Percentiles rank a stretch among this genome's conserved stretches.
Evolutionary conservation across 1,284 basidiomycete genomes (phyloP).

Genomic region (Porodaedalea pini): DNA sequence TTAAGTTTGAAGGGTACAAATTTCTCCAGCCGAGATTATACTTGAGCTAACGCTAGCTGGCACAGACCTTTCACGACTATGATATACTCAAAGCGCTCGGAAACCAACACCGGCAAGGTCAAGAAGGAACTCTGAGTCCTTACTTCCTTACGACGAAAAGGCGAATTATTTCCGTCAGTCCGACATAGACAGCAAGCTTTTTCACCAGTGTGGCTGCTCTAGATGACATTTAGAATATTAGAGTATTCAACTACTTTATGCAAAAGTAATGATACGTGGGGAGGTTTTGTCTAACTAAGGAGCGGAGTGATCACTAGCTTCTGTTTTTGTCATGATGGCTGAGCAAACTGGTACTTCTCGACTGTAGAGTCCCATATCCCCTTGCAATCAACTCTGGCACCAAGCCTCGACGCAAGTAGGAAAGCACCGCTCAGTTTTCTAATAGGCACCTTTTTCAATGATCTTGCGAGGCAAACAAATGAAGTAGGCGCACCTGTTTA

Average conservation of each 20-base stretch:
- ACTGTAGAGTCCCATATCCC: conserved; percentile 70
- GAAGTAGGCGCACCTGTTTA: conserved; percentile 64
- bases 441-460: neutral
- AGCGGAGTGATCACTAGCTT: neutral
- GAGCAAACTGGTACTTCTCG: conserved; percentile 27
- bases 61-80: conserved; percentile 75
- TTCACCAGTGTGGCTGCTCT: neutral
- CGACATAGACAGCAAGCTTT: neutral
- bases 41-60: neutral
- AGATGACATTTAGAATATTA: conserved; percentile 10
- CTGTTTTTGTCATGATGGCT: neutral
- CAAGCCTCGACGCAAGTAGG: conserved; percentile 81
- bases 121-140: conserved; percentile 34
- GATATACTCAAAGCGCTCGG: conserved; percentile 67
- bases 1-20: conserved; percentile 79
- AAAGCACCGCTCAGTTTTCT: conserved; percentile 95
- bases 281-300: neutral
- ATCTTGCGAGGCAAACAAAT: neutral
- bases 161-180: neutral
- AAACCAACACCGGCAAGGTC: conserved; percentile 25
- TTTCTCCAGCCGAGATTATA: conserved; percentile 12
- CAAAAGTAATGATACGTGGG: conserved; percentile 15
- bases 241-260: conserved; percentile 14
- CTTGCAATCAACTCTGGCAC: conserved; percentile 73
- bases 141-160: neutral